Conservation (phyloP, 768 basidiomycete species). For the Zangia roseola region DNA sequence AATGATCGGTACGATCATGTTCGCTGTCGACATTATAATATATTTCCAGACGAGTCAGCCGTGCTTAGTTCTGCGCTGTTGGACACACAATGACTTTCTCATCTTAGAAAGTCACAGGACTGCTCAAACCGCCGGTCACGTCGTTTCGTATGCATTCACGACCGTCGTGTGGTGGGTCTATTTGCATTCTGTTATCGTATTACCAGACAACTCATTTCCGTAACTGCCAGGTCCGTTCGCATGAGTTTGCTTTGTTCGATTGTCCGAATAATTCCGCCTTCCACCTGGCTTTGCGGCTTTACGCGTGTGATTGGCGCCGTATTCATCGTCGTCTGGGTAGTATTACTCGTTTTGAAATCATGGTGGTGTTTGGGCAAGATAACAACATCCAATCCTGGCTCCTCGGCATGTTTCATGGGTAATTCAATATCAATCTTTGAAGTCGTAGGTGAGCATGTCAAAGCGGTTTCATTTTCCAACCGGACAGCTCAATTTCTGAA, state of each 20-base stretch:
- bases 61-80: neutral
- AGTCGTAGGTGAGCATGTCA: neutral
- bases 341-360: conserved; percentile 1
- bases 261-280: conserved; percentile 9
- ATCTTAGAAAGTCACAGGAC: neutral
- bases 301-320: neutral
- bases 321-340: conserved; percentile 5
- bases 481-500: neutral
- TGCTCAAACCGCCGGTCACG: neutral
- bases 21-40: neutral
- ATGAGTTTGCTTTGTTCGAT: conserved; percentile 16
- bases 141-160: neutral
- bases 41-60: neutral
- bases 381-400: no score
- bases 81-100: neutral
- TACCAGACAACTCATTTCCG: neutral
- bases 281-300: neutral
- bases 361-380: neutral
- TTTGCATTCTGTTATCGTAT: neutral
- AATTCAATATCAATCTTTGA: conserved; percentile 3
- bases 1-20: neutral
- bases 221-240: conserved; percentile 5
- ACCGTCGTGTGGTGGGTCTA: conserved; percentile 8
- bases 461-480: neutral
- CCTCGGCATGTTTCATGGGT: neutral